Evolutionary conservation across 2,329 filamentous ascomycete species (phyloP).

Genomic region (Bimuria novae-zelandiae): DNA sequence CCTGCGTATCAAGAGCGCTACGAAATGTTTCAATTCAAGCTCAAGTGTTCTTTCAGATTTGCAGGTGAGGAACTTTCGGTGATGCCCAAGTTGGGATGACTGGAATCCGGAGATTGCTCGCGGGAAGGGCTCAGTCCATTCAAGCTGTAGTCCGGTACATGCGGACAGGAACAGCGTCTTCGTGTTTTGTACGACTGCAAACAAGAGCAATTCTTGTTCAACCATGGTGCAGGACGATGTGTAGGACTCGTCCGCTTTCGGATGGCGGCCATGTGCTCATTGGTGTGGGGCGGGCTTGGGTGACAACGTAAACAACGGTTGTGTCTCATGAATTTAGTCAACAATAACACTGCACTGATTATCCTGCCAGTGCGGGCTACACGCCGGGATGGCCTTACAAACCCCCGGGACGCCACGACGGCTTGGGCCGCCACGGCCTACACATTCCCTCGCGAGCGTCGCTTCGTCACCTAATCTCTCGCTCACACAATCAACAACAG

Average conservation of each 20-base stretch:
- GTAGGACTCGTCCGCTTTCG: not conserved
- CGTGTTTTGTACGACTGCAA: not conserved
- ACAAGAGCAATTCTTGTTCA: not conserved
- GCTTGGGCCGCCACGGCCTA: constrained; percentile 45
- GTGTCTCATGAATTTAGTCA: constrained; percentile 11
- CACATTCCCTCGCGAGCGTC: constrained; percentile 41
- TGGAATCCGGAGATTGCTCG: not conserved
- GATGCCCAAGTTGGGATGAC: too few relatives aligned
- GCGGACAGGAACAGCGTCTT: not conserved
- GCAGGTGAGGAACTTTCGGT: too few relatives aligned
- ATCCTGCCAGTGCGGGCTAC: constrained; percentile 1
- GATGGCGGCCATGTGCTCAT: not conserved
- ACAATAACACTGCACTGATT: constrained; percentile 14
- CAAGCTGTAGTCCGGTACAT: not conserved
- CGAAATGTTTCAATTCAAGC: not conserved
- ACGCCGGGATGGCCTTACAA: constrained; percentile 46
- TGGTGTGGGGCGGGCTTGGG: constrained; percentile 2
- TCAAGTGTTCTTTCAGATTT: not conserved
- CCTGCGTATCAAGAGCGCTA: not conserved
- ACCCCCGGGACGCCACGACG: constrained; percentile 52
- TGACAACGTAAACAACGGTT: not conserved
- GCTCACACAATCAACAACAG: constrained; percentile 49
- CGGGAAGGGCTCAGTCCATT: not conserved
- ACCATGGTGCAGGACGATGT: not conserved
- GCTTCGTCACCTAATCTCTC: constrained; percentile 51